phyloP scores from a whole-genome alignment of 2,329 filamentous ascomycete species.

The Colletotrichum tropicicola region DNA sequence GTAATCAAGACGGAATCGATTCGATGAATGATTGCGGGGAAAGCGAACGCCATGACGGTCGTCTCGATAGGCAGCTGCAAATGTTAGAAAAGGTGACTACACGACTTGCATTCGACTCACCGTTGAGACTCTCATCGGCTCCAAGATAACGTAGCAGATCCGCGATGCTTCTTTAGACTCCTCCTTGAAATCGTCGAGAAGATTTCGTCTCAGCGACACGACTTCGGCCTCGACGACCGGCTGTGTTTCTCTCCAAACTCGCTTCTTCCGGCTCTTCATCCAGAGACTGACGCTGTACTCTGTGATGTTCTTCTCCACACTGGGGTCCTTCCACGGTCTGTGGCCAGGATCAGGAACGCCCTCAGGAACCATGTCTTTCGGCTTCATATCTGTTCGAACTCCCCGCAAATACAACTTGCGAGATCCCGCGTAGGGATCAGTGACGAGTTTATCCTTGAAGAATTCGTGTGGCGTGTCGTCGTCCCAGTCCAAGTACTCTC shows the following conservation, averaged over 20 bases:
- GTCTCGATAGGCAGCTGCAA: slow-evolving; percentile 71
- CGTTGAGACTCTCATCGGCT: slow-evolving; percentile 79
- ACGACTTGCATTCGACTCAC: slow-evolving; percentile 56
- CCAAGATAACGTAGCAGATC: slow-evolving; percentile 76
- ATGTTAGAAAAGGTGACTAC: slow-evolving; percentile 26
- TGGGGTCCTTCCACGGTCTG: slow-evolving; percentile 46
- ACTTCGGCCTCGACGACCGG: slow-evolving; percentile 82
- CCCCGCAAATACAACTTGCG: slow-evolving; percentile 66
- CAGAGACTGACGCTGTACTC: slow-evolving; percentile 86
- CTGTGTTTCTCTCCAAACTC: slow-evolving; percentile 72
- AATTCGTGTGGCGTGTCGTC: slow-evolving; percentile 55
- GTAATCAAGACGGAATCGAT: slow-evolving; percentile 85
- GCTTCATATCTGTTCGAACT: slow-evolving; percentile 66
- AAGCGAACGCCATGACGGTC: slow-evolving; percentile 77
- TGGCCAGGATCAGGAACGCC: slow-evolving; percentile 58
- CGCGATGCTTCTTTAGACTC: slow-evolving; percentile 52
- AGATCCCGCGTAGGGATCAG: slow-evolving; percentile 69
- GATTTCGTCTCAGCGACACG: slow-evolving; percentile 81
- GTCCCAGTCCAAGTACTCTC: slow-evolving; percentile 48
- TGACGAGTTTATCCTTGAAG: slow-evolving; percentile 61
- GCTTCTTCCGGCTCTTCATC: slow-evolving; percentile 61
- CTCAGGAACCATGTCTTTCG: slow-evolving; percentile 71
- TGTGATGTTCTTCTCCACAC: slow-evolving; percentile 69
- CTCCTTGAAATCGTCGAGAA: slow-evolving; percentile 75
- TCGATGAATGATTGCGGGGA: slow-evolving; percentile 86